Evolutionary conservation across 1,284 basidiomycete species (phyloP), one percentile per base, ranked within the genome.

Genomic region (Omphalotus olearius): DNA sequence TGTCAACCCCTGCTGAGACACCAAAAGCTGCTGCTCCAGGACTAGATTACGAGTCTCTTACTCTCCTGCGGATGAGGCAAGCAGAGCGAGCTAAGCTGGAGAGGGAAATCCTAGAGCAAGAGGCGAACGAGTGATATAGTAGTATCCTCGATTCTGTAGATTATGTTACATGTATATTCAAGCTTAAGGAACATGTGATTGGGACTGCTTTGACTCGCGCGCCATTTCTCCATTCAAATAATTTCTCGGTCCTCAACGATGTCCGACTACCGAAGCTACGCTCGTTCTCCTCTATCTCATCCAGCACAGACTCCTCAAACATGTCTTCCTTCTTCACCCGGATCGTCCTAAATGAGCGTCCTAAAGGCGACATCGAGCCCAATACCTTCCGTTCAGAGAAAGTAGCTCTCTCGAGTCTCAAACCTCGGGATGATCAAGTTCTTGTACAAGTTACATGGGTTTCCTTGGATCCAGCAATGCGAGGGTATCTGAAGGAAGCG

Each of bases 391-490:
- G 85, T 53, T 73, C 69, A 0, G 81, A 85, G 64, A 65, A 72
- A 1, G 62, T 81, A 11, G 72, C 78, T 2, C 74, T 79, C 56
- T 69, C 73, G 52, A 60, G 66, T 45, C 72, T 89, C 51, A 75
- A 79, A 58, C 41, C 18, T 4, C 17, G 25, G 41, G 64, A 73
- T n/a, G 73, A 75, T 14, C 75, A 93, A 63, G 81, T 83, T 1
- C 70, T 93, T 41, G 80, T 93, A 28, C 78, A 82, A 61, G 79
- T 88, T 52, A 82, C 83, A 44, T 91, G 84, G 71, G 65, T 91
- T 16, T 88, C 86, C 33, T 71, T 93, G 52, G 91, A 93, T 62
- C 88, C 91, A 25, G 88, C 89, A 0, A 93, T 93, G 90, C 79
- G 92, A 33, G 85, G 82, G 7, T 95, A 87, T 78, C 63, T 96